Conservation (phyloP, 768 basidiomycete genomes). For the Macrolepiota fuliginosa region DNA sequence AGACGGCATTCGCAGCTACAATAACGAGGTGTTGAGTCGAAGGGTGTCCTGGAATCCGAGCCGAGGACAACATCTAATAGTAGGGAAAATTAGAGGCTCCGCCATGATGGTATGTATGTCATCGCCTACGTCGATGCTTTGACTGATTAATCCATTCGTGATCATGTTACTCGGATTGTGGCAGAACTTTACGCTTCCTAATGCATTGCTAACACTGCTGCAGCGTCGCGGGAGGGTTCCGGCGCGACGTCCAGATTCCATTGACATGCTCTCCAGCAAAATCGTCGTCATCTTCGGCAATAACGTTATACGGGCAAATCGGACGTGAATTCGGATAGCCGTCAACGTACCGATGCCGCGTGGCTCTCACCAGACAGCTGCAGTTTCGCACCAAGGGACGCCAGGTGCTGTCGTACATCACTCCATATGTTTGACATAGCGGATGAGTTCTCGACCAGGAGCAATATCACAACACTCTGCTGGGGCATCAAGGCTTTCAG, state of each 20-base stretch:
- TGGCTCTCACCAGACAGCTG: constrained; percentile 17
- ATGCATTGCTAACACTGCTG: constrained; percentile 33
- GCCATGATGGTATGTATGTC: background rate
- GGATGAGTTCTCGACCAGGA: constrained; percentile 57
- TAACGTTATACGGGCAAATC: background rate
- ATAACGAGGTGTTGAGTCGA: constrained; percentile 13
- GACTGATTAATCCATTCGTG: constrained; percentile 39
- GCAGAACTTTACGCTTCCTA: constrained; percentile 42
- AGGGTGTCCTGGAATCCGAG: constrained; percentile 1
- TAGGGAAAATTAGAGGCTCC: background rate
- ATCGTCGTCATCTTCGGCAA: constrained; percentile 12
- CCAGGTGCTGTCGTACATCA: constrained; percentile 46
- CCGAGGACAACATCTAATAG: constrained; percentile 9
- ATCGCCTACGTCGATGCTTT: constrained; percentile 43
- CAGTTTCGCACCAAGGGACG: constrained; percentile 23
- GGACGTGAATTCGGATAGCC: background rate
- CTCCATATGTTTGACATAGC: constrained; percentile 43
- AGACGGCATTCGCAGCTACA: constrained; percentile 11
- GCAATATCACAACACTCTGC: constrained; percentile 37
- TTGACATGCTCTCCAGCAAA: constrained; percentile 10
- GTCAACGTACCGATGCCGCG: constrained; percentile 35
- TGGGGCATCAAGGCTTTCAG: constrained; percentile 23
- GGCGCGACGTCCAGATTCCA: background rate
- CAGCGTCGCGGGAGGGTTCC: constrained; percentile 36
- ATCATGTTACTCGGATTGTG: constrained; percentile 41